These are phyloP conservation scores for Retiboletus flavoniger DNA, from an alignment of 1,284 basidiomycete genomes.

Conservation along the genomic window DNA sequence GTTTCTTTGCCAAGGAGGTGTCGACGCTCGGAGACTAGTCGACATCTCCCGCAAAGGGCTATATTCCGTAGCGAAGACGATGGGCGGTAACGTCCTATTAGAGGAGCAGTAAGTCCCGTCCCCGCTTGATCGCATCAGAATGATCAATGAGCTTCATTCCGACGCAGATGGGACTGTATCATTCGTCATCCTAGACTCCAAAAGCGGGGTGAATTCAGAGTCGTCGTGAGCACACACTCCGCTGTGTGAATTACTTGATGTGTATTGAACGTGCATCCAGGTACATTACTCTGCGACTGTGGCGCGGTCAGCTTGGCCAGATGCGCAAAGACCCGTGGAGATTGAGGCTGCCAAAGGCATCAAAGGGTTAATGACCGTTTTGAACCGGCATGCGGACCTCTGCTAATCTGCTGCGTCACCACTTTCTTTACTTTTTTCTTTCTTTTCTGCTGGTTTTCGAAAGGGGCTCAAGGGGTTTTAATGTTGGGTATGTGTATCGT, in stretches of 20 bases:
- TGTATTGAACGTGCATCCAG: constrained; percentile 22
- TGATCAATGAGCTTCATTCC: constrained; percentile 18
- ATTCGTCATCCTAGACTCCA: constrained; percentile 33
- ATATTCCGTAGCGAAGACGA: constrained; percentile 33
- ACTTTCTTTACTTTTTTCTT: not conserved
- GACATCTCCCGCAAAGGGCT: constrained; percentile 35
- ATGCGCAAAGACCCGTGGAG: constrained; percentile 36
- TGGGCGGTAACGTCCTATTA: constrained; percentile 38
- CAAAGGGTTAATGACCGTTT: constrained; percentile 36
- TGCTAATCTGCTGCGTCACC: constrained; percentile 19
- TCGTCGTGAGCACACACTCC: constrained; percentile 25
- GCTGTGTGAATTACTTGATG: constrained; percentile 7
- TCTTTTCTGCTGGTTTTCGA: constrained; percentile 14
- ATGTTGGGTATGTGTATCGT: constrained; percentile 26
- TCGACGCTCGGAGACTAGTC: constrained; percentile 36
- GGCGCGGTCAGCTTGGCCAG: constrained; percentile 36
- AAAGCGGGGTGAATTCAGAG: constrained; percentile 35
- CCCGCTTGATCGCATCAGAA: constrained; percentile 18
- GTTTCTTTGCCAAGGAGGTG: constrained; percentile 38
- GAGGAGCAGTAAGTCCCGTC: constrained; percentile 34
- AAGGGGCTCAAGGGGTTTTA: constrained; percentile 15
- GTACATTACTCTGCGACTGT: constrained; percentile 36
- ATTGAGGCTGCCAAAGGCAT: constrained; percentile 37
- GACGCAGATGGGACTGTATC: constrained; percentile 36
- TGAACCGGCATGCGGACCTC: constrained; percentile 32